Percentiles rank a stretch among this genome's conserved stretches.
These are phyloP conservation scores for Hirschfeldia incana DNA, from an alignment of 345 rosid genomes.

Conservation along the genomic window DNA sequence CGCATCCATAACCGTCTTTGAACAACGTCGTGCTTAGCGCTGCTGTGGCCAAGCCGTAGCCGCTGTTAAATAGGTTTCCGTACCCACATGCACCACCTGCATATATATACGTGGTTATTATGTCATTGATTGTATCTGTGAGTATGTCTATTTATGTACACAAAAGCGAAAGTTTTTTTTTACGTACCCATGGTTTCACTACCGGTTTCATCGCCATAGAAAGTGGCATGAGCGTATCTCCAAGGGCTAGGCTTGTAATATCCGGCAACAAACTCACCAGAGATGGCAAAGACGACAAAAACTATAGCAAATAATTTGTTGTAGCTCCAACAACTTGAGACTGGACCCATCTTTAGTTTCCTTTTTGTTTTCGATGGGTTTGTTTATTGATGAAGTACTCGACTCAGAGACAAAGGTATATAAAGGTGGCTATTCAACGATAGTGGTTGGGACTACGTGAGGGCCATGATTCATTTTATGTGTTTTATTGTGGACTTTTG, in stretches of 20 bases:
- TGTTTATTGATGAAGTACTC: conserved; percentile 26
- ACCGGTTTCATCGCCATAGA: conserved; percentile 67
- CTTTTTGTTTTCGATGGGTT: not conserved
- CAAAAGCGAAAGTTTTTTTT: not conserved
- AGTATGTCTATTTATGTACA: not conserved
- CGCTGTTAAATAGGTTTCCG: conserved; percentile 62
- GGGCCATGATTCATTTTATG: conserved; percentile 19
- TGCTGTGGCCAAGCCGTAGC: conserved; percentile 71
- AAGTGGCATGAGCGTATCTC: conserved; percentile 65
- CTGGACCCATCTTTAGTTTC: conserved; percentile 15
- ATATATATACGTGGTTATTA: not conserved
- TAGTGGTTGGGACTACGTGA: conserved; percentile 38
- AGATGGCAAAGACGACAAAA: conserved; percentile 28
- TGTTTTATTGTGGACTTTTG: conserved; percentile 25
- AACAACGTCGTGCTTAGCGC: conserved; percentile 79
- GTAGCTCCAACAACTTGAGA: conserved; percentile 47
- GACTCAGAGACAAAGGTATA: conserved; percentile 19
- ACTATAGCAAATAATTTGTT: conserved; percentile 29
- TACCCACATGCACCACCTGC: conserved; percentile 96
- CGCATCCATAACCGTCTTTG: conserved; percentile 78
- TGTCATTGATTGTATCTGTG: not conserved
- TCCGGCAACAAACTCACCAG: conserved; percentile 27
- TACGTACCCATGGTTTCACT: conserved; percentile 64
- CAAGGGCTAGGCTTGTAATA: conserved; percentile 55
- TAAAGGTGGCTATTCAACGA: not conserved